Evolutionary conservation across 208 protist species (phyloP).

Genomic region (Tritrichomonas foetus): DNA sequence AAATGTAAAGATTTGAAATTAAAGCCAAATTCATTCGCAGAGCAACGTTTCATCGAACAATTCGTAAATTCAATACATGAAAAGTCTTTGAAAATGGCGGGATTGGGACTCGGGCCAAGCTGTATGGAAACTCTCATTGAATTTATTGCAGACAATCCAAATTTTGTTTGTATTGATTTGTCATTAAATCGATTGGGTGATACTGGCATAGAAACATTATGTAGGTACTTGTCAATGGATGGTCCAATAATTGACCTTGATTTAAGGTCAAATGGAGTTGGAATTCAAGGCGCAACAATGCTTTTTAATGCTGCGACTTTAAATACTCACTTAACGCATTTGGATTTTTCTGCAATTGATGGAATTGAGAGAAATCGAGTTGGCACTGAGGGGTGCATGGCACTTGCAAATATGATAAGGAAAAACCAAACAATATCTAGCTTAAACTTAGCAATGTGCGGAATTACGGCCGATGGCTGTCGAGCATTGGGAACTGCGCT

Average conservation of each 20-base stretch:
- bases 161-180: background rate
- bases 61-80: too few species aligned
- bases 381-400: background rate
- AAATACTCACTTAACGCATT: background rate
- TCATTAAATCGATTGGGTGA: background rate
- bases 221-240: background rate
- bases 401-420: background rate
- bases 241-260: background rate
- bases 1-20: background rate
- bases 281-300: background rate
- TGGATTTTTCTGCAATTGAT: background rate
- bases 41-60: too few species aligned
- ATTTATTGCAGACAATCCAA: background rate
- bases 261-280: background rate
- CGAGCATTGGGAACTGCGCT: background rate
- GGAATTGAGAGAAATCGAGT: background rate
- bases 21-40: background rate
- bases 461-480: conserved; percentile 20
- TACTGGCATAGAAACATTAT: background rate
- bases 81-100: too few species aligned
- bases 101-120: too few species aligned
- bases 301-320: background rate
- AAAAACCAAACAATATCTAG: background rate
- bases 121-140: too few species aligned
- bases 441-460: background rate